Base-by-base conservation (phyloP, 331 rosid species). In the Quercus lobata region DNA sequence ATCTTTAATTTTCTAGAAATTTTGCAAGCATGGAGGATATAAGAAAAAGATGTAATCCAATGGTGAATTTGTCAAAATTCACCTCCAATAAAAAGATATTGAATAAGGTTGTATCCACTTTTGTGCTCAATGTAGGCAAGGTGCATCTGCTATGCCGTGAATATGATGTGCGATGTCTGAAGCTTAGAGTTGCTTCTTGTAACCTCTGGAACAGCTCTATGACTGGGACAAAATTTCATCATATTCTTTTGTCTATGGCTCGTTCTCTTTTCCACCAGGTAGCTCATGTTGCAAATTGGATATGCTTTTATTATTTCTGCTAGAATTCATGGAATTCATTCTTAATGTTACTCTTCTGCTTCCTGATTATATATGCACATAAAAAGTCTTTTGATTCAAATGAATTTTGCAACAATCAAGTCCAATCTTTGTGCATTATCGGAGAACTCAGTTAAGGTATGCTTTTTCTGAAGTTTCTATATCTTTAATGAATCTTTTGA, bases 221-320 rank as follows among this genome's bases (percentile, higher is more conserved):
- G 34, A 76, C 69, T 61, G 97, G 93, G 77, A 76, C 74, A 12
- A 61, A 87, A 70, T 71, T 89, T 21, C 85, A 88, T 44, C 9
- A 60, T 30, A 91, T 90, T 78, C 90, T 93, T 85, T 79, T 87
- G 70, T 88, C 89, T 60, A 81, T 93, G 80, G 97, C 89, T 37
- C 86, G 87, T 58, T 74, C 75, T 71, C 93, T 95, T 91, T 88
- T 95, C 81, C 93, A 90, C 85, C 97, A 92, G 97, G 98, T 94
- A 72, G 44, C 68, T 72, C 29, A 44, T 69, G 52, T 2, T 63
- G 18, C 2, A 14, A 6, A 18, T 14, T 77, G 32, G 52, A 77
- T 46, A 24, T 16, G 61, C 61, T 73, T 34, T 56, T 21, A 35
- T 34, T 72, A 49, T 41, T 37, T 60, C 19, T 34, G 22, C 37